Evolutionary conservation across 2,329 filamentous ascomycete species (phyloP), one percentile per base, ranked within the genome.

Genomic region (Neophaeococcomyces mojaviensis): DNA sequence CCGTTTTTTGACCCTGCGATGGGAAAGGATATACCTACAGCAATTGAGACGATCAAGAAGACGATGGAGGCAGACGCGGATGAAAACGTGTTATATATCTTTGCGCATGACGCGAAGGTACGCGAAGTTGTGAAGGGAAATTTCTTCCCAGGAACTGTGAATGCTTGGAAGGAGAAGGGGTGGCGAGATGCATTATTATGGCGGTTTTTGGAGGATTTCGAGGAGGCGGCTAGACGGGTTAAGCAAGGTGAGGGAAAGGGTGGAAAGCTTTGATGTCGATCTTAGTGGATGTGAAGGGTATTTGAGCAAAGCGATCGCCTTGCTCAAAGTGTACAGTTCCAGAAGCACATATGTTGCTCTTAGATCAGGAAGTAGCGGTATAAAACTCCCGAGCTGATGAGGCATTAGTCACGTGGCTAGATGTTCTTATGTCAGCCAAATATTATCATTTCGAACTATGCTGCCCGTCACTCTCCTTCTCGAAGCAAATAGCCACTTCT

Each of bases 1-100:
- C 60, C 68, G 9, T 60, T 69, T 49, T 57, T 64, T 35, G 63
- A 64, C 28, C 49, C 49, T 15, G 41, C 42, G n/a, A 49, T 52
- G 44, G 50, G 45, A 15, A 40, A 49, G n/a, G 36, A 43, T 7
- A 52, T 54, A 31, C 37, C 35, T 2, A 15, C 39, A 30, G 52
- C 50, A 4, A 47, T 49, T n/a, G 30, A 39, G 16, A 52, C 47
- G 19, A 54, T 54, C 37, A 48, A 48, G 22, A 48, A 50, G 39
- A 43, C 44, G 20, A 50, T 52, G 20, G 30, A 44, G 19, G 47
- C 46, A 20, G 60, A 63, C 36, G 58, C 50, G 3, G 50, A 56
- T 35, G 49, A 54, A 2, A 54, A 61, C 44, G 55, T 63, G 4
- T 51, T 62, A 28, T 55, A 62, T 12, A 48, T 54, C 32, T 53